phyloP scores from a whole-genome alignment of 345 rosid genomes.

The Hibiscus syriacus region DNA sequence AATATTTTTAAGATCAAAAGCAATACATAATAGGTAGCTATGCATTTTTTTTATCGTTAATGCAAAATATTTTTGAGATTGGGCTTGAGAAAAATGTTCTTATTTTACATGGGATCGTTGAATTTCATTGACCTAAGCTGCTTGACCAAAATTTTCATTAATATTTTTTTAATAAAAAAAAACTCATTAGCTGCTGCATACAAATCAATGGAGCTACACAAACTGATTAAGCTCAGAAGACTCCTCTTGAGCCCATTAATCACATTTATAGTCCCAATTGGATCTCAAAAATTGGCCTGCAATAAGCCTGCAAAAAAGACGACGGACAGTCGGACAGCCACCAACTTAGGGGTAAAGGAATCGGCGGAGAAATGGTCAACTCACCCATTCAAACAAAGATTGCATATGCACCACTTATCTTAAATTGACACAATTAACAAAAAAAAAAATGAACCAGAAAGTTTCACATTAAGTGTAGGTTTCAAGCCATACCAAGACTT shows the following conservation, averaged over 20 bases:
- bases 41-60: too few relatives aligned
- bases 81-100: too few relatives aligned
- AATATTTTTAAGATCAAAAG: too few relatives aligned
- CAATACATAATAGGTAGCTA: too few relatives aligned
- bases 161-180: too few relatives aligned
- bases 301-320: background rate
- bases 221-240: too few relatives aligned
- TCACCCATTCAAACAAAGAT: background rate
- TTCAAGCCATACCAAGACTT: background rate
- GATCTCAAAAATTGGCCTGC: background rate
- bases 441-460: background rate
- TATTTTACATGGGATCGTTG: too few relatives aligned
- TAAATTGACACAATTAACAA: background rate
- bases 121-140: too few relatives aligned
- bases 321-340: background rate
- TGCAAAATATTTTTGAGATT: too few relatives aligned
- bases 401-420: background rate
- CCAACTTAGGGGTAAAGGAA: background rate
- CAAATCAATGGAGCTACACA: too few relatives aligned
- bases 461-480: background rate
- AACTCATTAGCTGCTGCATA: too few relatives aligned
- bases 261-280: background rate
- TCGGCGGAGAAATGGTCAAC: background rate
- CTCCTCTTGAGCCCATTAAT: background rate
- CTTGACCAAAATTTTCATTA: too few relatives aligned